These are phyloP conservation scores for Botryotinia narcissicola DNA, from an alignment of 2,329 filamentous ascomycete species.

Conservation along the genomic window DNA sequence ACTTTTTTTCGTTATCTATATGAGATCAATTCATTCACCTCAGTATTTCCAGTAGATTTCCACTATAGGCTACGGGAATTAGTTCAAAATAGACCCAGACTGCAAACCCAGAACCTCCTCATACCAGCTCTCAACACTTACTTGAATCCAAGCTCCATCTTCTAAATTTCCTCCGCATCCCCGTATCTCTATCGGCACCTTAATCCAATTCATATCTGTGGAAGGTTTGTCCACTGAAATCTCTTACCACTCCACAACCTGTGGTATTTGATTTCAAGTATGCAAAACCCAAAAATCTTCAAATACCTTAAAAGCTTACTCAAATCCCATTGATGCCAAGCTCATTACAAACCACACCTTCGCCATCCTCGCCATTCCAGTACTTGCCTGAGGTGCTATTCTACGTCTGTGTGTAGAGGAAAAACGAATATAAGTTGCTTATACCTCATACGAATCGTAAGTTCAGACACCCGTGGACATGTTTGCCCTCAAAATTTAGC, in stretches of 20 bases:
- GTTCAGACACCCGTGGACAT: neutral
- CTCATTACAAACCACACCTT: neutral
- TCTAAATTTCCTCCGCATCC: neutral
- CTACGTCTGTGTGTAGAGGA: neutral
- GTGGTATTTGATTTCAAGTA: neutral
- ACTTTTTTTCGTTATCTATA: neutral
- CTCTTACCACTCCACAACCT: neutral
- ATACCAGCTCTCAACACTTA: fast-evolving
- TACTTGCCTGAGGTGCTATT: neutral
- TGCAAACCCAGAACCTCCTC: neutral
- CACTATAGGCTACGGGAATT: neutral
- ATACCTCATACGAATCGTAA: neutral
- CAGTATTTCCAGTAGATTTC: fast-evolving
- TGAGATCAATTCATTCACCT: neutral
- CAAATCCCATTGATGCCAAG: neutral
- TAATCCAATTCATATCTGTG: too few species aligned
- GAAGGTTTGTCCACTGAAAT: neutral
- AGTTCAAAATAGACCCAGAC: neutral
- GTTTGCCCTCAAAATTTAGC: neutral
- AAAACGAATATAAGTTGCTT: neutral
- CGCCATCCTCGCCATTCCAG: neutral
- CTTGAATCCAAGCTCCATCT: neutral
- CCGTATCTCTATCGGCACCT: too few species aligned
- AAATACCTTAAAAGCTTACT: neutral
- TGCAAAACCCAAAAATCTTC: neutral